Conservation (phyloP, 208 protist genomes). For the Angomonas desouzai region DNA sequence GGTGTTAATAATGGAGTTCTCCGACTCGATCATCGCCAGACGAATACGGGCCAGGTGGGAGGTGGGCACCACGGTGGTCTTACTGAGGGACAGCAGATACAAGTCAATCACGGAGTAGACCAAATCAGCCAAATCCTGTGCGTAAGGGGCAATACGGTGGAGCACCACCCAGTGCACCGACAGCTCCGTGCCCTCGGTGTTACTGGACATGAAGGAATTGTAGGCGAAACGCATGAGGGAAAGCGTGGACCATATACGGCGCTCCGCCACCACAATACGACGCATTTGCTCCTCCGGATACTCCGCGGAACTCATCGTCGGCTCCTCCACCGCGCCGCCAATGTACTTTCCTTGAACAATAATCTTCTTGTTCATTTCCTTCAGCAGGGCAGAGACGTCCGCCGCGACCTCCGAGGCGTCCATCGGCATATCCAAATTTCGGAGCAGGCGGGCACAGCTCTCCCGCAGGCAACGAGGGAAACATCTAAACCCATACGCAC, state of each 20-base stretch:
- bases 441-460: constrained; percentile 63
- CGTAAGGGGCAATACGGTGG: constrained; percentile 77
- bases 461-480: constrained; percentile 82
- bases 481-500: constrained; percentile 82
- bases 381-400: constrained; percentile 54
- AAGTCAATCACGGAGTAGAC: constrained; percentile 79
- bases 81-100: constrained; percentile 72
- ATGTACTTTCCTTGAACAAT: constrained; percentile 52
- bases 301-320: constrained; percentile 71
- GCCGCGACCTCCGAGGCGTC: constrained; percentile 66
- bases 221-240: constrained; percentile 89
- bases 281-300: constrained; percentile 76
- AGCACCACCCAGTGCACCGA: constrained; percentile 90
- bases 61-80: constrained; percentile 71
- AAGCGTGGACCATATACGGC: constrained; percentile 59
- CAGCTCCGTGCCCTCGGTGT: constrained; percentile 41
- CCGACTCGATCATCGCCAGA: constrained; percentile 70
- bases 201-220: constrained; percentile 81
- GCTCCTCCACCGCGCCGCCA: constrained; percentile 75
- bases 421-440: constrained; percentile 86
- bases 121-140: constrained; percentile 78
- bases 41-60: constrained; percentile 76
- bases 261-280: constrained; percentile 63
- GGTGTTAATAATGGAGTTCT: constrained; percentile 66
- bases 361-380: constrained; percentile 77